Conservation (phyloP, 768 basidiomycete genomes). For the Boletus sp. region DNA sequence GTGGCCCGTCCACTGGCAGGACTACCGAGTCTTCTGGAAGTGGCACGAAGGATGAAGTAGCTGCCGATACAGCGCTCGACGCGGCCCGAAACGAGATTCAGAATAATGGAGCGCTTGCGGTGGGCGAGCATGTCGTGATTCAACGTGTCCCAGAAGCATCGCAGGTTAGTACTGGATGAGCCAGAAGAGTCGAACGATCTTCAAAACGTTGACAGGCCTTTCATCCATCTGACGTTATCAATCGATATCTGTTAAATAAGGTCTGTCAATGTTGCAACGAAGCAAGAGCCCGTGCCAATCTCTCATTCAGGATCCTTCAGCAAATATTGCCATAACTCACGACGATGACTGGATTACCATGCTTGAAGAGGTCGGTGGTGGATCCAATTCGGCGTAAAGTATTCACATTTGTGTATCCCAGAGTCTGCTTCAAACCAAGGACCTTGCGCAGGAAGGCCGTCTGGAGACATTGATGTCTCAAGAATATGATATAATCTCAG, state of each 20-base stretch:
- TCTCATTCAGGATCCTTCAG: neutral
- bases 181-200: neutral
- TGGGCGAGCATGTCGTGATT: neutral
- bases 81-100: neutral
- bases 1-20: neutral
- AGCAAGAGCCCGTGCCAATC: neutral
- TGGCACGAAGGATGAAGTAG: neutral
- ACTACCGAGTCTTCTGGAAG: neutral
- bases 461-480: constrained; percentile 1
- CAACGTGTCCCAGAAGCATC: neutral
- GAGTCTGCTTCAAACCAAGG: neutral
- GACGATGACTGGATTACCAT: constrained; percentile 8
- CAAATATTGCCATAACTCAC: neutral
- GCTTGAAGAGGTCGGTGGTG: constrained; percentile 4
- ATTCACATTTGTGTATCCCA: neutral
- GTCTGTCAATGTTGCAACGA: neutral
- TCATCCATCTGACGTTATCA: constrained; percentile 17
- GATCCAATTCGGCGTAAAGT: neutral
- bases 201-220: neutral
- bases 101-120: neutral
- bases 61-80: neutral
- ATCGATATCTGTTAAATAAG: constrained; percentile 1
- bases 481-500: neutral
- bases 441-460: neutral
- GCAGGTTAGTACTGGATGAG: neutral